A percentile compares a stretch with the other conserved stretches of the same genome.
Evolutionary conservation across 768 basidiomycete genomes (phyloP).

Genomic region (Tricholoma sp.): DNA sequence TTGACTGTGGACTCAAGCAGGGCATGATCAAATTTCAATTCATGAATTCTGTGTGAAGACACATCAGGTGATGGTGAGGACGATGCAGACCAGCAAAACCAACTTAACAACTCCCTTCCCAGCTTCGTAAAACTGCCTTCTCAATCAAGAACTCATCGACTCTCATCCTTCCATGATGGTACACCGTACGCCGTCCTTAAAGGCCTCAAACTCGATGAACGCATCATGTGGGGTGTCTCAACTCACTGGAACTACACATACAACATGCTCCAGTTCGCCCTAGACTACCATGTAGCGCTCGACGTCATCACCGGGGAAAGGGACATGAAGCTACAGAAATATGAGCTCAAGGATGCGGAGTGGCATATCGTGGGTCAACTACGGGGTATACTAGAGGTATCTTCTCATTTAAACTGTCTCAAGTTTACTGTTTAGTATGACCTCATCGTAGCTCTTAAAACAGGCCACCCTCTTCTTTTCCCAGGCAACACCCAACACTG

Average conservation of each 20-base stretch:
- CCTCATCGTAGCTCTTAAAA: constrained; percentile 23
- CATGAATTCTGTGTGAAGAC: too few relatives aligned
- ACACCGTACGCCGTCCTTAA: constrained; percentile 1
- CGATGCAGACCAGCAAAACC: background rate
- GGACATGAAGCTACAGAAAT: constrained; percentile 10
- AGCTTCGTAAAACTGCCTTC: constrained; percentile 2
- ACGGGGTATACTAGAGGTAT: constrained; percentile 20
- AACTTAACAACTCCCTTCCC: background rate
- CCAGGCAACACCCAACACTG: constrained; percentile 15
- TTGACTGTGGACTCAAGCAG: too few relatives aligned
- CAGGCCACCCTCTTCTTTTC: constrained; percentile 28
- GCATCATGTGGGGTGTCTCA: constrained; percentile 22
- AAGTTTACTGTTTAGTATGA: background rate
- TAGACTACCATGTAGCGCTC: constrained; percentile 21
- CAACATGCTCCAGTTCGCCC: constrained; percentile 25
- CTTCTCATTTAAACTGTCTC: constrained; percentile 3
- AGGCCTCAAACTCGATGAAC: constrained; percentile 1
- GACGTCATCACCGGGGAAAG: constrained; percentile 16
- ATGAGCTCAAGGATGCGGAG: constrained; percentile 14
- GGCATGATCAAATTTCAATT: too few relatives aligned
- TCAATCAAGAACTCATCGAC: constrained; percentile 7
- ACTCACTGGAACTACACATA: constrained; percentile 11
- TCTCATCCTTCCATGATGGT: constrained; percentile 6
- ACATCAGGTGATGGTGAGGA: constrained; percentile 9
- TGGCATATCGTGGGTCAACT: constrained; percentile 22